A percentile compares a stretch with the other conserved stretches of the same genome.
Conservation (phyloP, 179 eudicot genomes). For the Silene noctiflora region DNA sequence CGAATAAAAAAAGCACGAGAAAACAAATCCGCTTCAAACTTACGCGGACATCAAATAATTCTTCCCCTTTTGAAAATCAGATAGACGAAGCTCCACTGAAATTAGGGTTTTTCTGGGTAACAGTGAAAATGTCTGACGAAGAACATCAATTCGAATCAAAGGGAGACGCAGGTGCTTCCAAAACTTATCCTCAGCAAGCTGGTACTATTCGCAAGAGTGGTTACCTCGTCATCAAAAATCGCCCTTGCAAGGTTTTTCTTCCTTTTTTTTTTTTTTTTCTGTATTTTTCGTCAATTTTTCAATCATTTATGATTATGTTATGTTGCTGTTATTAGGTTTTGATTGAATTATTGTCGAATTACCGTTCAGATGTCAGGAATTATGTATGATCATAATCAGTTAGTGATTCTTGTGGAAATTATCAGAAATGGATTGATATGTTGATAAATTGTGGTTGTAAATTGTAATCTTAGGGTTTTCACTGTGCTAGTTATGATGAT, state of each 20-base stretch:
- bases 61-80: not conserved
- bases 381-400: too few species aligned
- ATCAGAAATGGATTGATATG: too few species aligned
- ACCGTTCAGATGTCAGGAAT: too few species aligned
- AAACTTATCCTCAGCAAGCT: conserved; percentile 15
- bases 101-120: conserved; percentile 1
- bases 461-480: too few species aligned
- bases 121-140: conserved; percentile 5
- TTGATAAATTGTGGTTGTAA: too few species aligned
- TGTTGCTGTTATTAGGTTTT: not conserved
- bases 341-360: not conserved
- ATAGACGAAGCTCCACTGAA: not conserved
- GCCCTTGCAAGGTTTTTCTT: conserved; percentile 10
- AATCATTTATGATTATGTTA: too few species aligned
- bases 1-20: not conserved
- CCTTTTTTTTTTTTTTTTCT: not conserved
- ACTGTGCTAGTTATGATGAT: too few species aligned
- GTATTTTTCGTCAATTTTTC: not conserved
- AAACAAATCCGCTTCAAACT: not conserved
- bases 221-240: conserved; percentile 14
- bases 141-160: conserved; percentile 16
- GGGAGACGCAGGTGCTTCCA: conserved; percentile 16
- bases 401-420: too few species aligned
- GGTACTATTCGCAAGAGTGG: conserved; percentile 14
- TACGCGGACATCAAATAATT: not conserved